Evolutionary conservation across 2,329 filamentous ascomycete genomes (phyloP).

Genomic region (Aspergillus pseudonomiae): DNA sequence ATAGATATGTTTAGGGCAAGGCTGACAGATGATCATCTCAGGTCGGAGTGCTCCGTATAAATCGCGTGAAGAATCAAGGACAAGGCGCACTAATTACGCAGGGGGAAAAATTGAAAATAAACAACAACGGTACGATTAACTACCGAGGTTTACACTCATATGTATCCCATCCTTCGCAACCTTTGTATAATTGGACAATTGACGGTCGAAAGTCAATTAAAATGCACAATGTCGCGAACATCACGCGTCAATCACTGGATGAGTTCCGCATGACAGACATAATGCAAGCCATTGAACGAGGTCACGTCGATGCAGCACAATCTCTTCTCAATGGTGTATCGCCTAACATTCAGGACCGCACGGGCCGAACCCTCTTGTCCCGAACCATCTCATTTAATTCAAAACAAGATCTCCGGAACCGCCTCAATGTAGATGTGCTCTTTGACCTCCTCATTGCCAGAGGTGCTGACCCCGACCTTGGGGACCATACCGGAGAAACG

Average conservation of each 20-base stretch:
- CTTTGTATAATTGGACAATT: background rate
- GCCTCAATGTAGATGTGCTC: background rate
- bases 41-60: background rate
- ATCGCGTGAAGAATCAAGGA: background rate
- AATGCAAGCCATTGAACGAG: background rate
- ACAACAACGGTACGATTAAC: background rate
- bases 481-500: conserved; percentile 15
- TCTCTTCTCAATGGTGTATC: background rate
- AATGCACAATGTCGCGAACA: background rate
- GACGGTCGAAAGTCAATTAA: background rate
- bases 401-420: background rate
- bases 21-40: background rate
- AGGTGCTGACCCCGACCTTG: conserved; percentile 16
- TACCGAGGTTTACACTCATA: background rate
- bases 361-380: background rate
- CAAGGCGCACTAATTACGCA: background rate
- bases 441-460: conserved; percentile 15
- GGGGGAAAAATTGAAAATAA: background rate
- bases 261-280: background rate
- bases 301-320: background rate
- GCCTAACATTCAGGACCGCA: background rate
- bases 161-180: background rate
- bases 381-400: background rate
- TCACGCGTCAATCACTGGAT: background rate
- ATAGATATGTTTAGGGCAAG: background rate